Base-by-base conservation (phyloP, 345 rosid genomes). In the Lepidium aucheri region DNA sequence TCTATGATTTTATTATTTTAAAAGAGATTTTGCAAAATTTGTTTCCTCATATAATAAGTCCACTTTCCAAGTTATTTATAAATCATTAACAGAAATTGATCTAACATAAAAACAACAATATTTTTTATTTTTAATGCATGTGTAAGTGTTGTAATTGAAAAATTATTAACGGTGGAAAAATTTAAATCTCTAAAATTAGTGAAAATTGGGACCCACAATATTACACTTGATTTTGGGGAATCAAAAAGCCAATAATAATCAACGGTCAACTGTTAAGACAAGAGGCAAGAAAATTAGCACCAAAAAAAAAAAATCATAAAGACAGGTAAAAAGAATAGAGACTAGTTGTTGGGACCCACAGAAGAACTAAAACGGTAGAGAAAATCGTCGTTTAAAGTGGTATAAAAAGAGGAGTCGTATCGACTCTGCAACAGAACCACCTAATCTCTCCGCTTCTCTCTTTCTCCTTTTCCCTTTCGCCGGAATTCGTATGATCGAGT, bases 321-420 rank as follows among this genome's bases (percentile, higher is more conserved):
- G 14, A 56, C n/a, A n/a, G n/a, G n/a, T n/a, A 17, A 33, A 65
- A 38, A 42, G 3, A 55, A n/a, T 28, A 10, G 70, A 45, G 60
- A 64, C 52, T 60, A 45, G 33, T 61, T 45, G 34, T 20, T 51
- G 49, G 72, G 71, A 34, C 72, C 72, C 76, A 73, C 67, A 51
- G 16, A 0, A 24, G 28, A 17, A 1, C 44, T 0, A 59, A 59
- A 43, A 73, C 77, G 73, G 53, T 32, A 51, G 30, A 74, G 52
- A 40, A 17, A 12, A 0, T 46, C 58, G 64, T 67, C 73, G 73
- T 67, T 74, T 74, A 34, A 1, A 52, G 68, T 53, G 52, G 59
- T 67, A 67, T 74, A 74, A 74, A 74, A 45, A 5, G 63, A 67
- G 72, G 72, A 74, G n/a, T 24, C 24, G 55, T 44, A 14, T 67